Conservation (phyloP, 2,329 filamentous ascomycete species). For the Trichoderma aggressivum region DNA sequence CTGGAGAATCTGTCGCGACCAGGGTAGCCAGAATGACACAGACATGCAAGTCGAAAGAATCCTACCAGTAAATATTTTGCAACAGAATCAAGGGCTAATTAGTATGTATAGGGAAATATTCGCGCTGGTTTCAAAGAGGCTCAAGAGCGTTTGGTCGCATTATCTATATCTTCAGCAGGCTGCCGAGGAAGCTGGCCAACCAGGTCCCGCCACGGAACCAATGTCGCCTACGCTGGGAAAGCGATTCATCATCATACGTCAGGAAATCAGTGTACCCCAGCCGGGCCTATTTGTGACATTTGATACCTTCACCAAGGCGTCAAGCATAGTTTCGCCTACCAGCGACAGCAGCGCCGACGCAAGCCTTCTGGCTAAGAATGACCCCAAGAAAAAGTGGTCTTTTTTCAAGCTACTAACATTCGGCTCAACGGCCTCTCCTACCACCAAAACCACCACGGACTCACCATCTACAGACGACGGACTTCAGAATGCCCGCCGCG, state of each 20-base stretch:
- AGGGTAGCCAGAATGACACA: conserved; percentile 60
- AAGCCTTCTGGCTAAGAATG: conserved; percentile 30
- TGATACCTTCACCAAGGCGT: conserved; percentile 41
- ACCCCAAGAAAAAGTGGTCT: conserved; percentile 60
- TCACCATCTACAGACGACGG: conserved; percentile 40
- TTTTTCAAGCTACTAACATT: conserved; percentile 61
- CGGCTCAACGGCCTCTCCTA: conserved; percentile 23
- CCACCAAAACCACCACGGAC: neutral
- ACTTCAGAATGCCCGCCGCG: conserved; percentile 48
- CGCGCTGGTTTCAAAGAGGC: conserved; percentile 60
- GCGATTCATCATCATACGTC: conserved; percentile 83
- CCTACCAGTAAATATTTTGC: neutral
- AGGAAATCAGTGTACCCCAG: conserved; percentile 56
- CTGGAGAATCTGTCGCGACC: conserved; percentile 80
- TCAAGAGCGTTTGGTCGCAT: conserved; percentile 73
- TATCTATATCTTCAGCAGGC: conserved; percentile 71
- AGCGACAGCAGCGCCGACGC: conserved; percentile 28
- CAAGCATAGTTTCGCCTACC: conserved; percentile 25
- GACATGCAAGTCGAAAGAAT: conserved; percentile 58
- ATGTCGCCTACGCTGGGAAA: conserved; percentile 81
- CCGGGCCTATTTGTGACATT: conserved; percentile 49
- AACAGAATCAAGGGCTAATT: conserved; percentile 19
- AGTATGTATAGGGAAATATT: conserved; percentile 60
- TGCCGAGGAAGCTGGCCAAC: conserved; percentile 53
- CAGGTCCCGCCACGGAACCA: conserved; percentile 72